A percentile compares a stretch with the other conserved stretches of the same genome.
These are phyloP conservation scores for Moesziomyces parantarcticus DNA, from an alignment of 1,284 basidiomycete genomes.

Conservation along the genomic window DNA sequence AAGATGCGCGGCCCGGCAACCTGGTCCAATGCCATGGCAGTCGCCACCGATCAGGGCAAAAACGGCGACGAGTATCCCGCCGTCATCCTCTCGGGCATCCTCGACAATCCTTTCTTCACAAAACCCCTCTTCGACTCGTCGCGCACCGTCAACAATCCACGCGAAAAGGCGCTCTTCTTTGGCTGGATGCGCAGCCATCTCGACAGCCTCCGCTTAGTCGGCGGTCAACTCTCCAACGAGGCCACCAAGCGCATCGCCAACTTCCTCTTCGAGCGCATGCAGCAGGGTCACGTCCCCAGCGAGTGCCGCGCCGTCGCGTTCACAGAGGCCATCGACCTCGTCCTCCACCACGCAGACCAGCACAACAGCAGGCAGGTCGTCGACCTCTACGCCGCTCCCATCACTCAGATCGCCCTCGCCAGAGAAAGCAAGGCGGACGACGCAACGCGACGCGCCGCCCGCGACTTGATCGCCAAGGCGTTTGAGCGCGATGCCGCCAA, in stretches of 20 bases:
- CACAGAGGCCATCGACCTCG: slow-evolving; percentile 39
- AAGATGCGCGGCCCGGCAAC: slow-evolving; percentile 35
- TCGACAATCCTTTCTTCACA: slow-evolving; percentile 54
- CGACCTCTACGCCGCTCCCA: slow-evolving; percentile 54
- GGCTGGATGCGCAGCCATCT: slow-evolving; percentile 48
- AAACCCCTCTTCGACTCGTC: slow-evolving; percentile 32
- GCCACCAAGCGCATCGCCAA: slow-evolving; percentile 59
- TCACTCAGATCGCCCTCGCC: slow-evolving; percentile 45
- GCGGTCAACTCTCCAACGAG: slow-evolving; percentile 44
- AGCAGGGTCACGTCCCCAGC: slow-evolving; percentile 50
- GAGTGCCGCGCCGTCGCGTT: slow-evolving; percentile 40
- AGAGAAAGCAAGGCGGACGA: slow-evolving; percentile 21
- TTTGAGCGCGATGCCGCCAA: slow-evolving; percentile 43
- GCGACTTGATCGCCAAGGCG: slow-evolving; percentile 37
- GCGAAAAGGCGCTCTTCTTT: slow-evolving; percentile 40
- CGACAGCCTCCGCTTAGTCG: slow-evolving; percentile 33
- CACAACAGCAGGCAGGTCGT: slow-evolving; percentile 46
- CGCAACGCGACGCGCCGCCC: slow-evolving; percentile 31
- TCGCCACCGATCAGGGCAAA: neutral
- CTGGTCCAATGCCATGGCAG: slow-evolving; percentile 22
- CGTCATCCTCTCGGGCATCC: slow-evolving; percentile 52
- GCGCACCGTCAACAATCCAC: slow-evolving; percentile 26
- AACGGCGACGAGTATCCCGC: slow-evolving; percentile 43
- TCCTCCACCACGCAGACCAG: slow-evolving; percentile 41
- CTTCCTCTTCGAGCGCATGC: slow-evolving; percentile 60